phyloP scores from a whole-genome alignment of 140 eudicot genomes.

The Flaveria floridana region DNA sequence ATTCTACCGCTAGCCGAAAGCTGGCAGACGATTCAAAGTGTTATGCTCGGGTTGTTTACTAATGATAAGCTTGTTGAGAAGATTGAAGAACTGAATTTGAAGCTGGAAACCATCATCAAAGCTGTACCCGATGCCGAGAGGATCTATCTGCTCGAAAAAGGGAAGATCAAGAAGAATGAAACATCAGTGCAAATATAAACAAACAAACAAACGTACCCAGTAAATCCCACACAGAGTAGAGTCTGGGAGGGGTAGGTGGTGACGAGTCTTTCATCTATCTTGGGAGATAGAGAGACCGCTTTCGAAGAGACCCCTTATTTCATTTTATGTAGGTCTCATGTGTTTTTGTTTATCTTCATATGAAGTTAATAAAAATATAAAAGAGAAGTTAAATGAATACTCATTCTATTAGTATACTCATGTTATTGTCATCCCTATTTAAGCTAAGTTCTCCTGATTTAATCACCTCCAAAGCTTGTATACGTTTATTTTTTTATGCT shows the following conservation, averaged over 20 bases:
- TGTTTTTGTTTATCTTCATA: neutral
- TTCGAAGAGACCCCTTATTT: too few species aligned
- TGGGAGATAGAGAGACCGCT: too few species aligned
- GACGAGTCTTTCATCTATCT: too few species aligned
- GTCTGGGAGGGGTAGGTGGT: too few species aligned
- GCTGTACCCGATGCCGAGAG: conserved; percentile 89
- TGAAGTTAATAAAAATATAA: neutral
- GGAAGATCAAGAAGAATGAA: conserved; percentile 69
- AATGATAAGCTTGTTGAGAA: conserved; percentile 74
- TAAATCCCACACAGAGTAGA: too few species aligned
- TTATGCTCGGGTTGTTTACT: conserved; percentile 83
- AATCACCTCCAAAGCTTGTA: too few species aligned
- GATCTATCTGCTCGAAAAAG: conserved; percentile 68
- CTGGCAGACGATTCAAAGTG: conserved; percentile 71
- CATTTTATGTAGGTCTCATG: neutral
- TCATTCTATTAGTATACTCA: too few species aligned
- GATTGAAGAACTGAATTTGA: conserved; percentile 66
- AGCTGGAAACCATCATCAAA: conserved; percentile 62
- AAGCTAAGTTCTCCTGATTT: too few species aligned
- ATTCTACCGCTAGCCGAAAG: conserved; percentile 77
- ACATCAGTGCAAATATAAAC: conserved; percentile 33
- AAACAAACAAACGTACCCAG: too few species aligned
- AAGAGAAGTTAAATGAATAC: neutral
- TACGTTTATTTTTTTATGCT: too few species aligned
- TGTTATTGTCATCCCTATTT: too few species aligned